Evolutionary conservation across 192 early-diverging fungal species (phyloP), one percentile per base, ranked within the genome.

Genomic region (Umbelopsis sp.): DNA sequence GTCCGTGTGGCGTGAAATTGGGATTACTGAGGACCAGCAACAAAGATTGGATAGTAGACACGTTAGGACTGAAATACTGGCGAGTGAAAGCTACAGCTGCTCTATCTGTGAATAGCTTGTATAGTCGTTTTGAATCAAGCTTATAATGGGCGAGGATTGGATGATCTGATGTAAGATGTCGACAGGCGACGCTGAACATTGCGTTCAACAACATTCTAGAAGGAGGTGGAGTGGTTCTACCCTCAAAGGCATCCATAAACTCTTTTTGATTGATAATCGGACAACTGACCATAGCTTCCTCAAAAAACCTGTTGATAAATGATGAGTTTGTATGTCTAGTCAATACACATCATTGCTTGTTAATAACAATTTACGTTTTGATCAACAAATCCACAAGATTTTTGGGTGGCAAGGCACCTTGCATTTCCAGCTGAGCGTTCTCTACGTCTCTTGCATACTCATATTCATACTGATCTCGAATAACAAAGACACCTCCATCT

Each of bases 41-140:
- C 29, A 78, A 38, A 12, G 74, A 29, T 43, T 78, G 77, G 6
- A 78, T 78, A 21, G 65, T 78, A 3, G 56, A 67, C 0, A 74
- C 56, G 17, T 70, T 67, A 17, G 77, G 77, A 10, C 52, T 52
- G 31, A 74, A 51, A 22, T 74, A 74, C 14, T 78, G 72, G 21
- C 73, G 31, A 9, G 70, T 66, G 20, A 66, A 71, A 17, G 71
- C 53, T 12, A 25, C 9, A 10, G 73, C 47, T 9, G 74, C 22
- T 45, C 67, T 68, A 24, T 68, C 36, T 0, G 45, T 32, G 1
- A 72, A 49, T 20, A 66, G 22, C 2, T 71, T 38, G 49, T 54
- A 78, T 3, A 78, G 24, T 0, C 41, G 41, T 11, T 31, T 38
- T 7, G 45, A 44, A 29, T 59, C 43, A 2, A 78, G 25, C 4